Conservation (phyloP, 306 rosid species). For the Prunus persica region Prunus_persica_NCBIv2 NC_034016.1:17139501-17140000, state of each 20-base stretch:
- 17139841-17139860: conserved; percentile 81
- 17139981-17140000: neutral
- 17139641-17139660: neutral
- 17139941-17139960: neutral
- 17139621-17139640: neutral
- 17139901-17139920: neutral
- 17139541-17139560: too few species aligned
- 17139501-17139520: neutral
- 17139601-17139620: neutral
- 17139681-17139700: neutral
- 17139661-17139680: neutral
- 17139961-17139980: neutral
- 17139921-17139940: neutral
- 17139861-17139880: conserved; percentile 89
- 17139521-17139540: too few species aligned
- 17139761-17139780: conserved; percentile 85
- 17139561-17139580: neutral
- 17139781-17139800: conserved; percentile 82
- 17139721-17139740: neutral
- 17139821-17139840: conserved; percentile 82
- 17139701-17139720: neutral
- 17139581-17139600: neutral
- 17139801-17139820: conserved; percentile 79
- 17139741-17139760: neutral
- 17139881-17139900: conserved; percentile 72